Conservation (phyloP, 495 filamentous ascomycete species). For the Hypoxylon trugodes region DNA sequence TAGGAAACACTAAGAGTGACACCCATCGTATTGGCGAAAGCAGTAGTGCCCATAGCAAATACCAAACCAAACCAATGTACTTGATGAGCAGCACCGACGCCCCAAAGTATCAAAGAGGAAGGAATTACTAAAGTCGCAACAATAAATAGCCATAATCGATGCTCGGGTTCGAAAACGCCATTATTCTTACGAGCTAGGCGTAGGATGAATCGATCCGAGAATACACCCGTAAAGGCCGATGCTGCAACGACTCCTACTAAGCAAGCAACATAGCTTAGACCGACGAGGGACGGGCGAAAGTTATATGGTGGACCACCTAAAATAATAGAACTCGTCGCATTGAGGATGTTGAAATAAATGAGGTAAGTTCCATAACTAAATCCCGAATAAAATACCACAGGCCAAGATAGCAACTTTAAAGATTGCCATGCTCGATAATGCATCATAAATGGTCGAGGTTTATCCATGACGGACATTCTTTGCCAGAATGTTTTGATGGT, state of each 20-base stretch:
- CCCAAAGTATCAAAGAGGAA: slow-evolving; percentile 68
- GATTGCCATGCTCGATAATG: slow-evolving; percentile 47
- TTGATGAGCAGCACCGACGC: slow-evolving; percentile 69
- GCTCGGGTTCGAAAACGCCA: slow-evolving; percentile 70
- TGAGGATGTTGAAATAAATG: slow-evolving; percentile 73
- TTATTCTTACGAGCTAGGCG: slow-evolving; percentile 66
- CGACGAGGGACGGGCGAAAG: slow-evolving; percentile 66
- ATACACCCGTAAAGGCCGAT: slow-evolving; percentile 43
- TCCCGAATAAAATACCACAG: slow-evolving; percentile 71
- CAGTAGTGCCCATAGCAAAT: slow-evolving; percentile 68
- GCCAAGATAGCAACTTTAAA: slow-evolving; percentile 61
- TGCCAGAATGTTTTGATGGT: slow-evolving; percentile 58
- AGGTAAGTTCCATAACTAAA: slow-evolving; percentile 72
- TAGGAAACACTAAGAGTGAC: slow-evolving; percentile 69
- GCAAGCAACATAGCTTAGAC: slow-evolving; percentile 67
- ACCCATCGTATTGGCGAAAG: slow-evolving; percentile 65
- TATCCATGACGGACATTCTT: slow-evolving; percentile 62
- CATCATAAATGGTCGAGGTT: slow-evolving; percentile 63
- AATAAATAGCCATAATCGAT: slow-evolving; percentile 69
- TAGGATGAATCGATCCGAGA: slow-evolving; percentile 68
- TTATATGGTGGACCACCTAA: slow-evolving; percentile 66
- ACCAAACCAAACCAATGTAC: slow-evolving; percentile 70
- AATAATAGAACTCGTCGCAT: slow-evolving; percentile 69
- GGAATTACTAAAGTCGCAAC: slow-evolving; percentile 64
- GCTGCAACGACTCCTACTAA: slow-evolving; percentile 59